phyloP scores from a whole-genome alignment of 768 basidiomycete species.

The Tylopilus rubrobrunneus region DNA sequence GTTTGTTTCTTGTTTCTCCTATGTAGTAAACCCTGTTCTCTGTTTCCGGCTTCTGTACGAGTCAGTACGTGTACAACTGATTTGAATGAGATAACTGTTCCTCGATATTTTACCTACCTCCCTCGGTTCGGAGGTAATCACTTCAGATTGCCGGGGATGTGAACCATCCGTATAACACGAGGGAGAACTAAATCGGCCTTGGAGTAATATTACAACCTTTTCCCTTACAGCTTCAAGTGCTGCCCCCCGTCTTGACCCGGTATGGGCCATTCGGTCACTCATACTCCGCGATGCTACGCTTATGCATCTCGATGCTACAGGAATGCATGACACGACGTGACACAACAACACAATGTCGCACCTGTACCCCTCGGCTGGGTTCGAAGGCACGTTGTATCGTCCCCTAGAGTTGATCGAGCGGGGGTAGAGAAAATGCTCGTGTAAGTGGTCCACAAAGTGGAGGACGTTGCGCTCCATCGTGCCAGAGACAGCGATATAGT shows the following conservation, averaged over 20 bases:
- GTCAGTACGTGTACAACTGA: conserved; percentile 8
- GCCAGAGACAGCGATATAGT: conserved; percentile 89
- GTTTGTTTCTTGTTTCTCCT: conserved; percentile 24
- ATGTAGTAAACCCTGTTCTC: conserved; percentile 19
- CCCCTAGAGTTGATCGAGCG: conserved; percentile 84
- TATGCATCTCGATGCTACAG: conserved; percentile 84
- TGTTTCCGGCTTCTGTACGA: conserved; percentile 19
- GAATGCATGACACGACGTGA: background rate
- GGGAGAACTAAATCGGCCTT: background rate
- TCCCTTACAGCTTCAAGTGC: background rate
- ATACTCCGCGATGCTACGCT: conserved; percentile 74
- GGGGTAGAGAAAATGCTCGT: conserved; percentile 89
- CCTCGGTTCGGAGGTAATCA: background rate
- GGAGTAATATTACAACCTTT: conserved; percentile 1
- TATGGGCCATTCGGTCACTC: conserved; percentile 75
- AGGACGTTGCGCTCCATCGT: conserved; percentile 93
- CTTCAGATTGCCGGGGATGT: background rate
- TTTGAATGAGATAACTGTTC: conserved; percentile 3
- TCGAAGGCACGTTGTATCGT: conserved; percentile 81
- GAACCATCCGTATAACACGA: too few relatives aligned
- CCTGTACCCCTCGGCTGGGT: conserved; percentile 72
- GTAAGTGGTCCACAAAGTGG: conserved; percentile 86
- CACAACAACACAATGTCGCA: background rate
- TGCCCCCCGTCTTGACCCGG: conserved; percentile 17
- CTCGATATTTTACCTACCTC: background rate